These are phyloP conservation scores for Cyberlindnera mycetangii DNA, from an alignment of 805 yeast genomes.

Conservation along the genomic window DNA sequence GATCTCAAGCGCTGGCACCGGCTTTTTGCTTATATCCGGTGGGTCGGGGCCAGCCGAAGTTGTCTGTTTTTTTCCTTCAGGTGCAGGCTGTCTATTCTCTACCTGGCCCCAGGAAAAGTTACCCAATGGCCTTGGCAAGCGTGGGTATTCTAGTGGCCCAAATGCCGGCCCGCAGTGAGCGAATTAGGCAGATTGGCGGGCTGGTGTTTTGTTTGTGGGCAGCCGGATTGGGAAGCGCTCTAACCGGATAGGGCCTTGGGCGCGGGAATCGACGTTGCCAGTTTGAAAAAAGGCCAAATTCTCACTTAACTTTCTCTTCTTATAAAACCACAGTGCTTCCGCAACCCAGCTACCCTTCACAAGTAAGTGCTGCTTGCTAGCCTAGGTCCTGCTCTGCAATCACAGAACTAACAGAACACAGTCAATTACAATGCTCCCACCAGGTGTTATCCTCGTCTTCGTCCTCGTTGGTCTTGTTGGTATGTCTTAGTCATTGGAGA, in stretches of 20 bases:
- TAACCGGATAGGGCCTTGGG: conserved; percentile 1
- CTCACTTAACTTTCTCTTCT: background rate
- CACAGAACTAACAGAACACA: background rate
- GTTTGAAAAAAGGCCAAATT: background rate
- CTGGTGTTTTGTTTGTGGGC: background rate
- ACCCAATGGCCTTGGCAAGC: no score
- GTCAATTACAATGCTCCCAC: conserved; percentile 29
- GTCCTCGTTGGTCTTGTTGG: conserved; percentile 28
- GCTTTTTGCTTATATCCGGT: no score
- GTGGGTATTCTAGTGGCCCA: no score
- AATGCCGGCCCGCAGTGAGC: background rate
- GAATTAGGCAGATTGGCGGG: background rate
- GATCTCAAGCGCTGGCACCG: no score
- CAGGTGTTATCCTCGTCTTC: conserved; percentile 33
- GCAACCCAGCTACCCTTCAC: background rate
- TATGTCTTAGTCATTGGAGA: conserved; percentile 13
- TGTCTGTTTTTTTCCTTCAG: no score
- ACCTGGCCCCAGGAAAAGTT: background rate
- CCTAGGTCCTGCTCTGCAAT: background rate
- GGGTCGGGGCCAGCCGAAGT: no score
- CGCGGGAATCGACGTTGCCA: background rate
- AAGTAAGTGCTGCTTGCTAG: background rate
- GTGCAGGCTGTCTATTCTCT: no score
- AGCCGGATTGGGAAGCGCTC: conserved; percentile 4
- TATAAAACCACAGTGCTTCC: background rate